phyloP scores from a whole-genome alignment of 164 flowering plant species.

The Malania oleifera region DNA sequence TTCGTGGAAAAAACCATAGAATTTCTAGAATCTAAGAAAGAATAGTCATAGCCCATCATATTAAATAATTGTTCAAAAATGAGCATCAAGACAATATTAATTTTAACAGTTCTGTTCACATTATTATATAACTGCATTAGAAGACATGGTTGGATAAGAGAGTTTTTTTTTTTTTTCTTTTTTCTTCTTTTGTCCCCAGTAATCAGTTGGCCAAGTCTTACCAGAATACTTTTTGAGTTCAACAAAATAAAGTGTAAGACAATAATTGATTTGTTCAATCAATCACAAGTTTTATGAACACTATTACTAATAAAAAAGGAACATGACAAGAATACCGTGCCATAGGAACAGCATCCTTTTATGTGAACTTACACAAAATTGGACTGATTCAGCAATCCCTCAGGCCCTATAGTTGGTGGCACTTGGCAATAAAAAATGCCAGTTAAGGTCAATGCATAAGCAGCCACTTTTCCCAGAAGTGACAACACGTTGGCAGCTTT shows the following conservation, averaged over 20 bases:
- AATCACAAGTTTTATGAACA: not conserved
- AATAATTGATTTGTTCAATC: not conserved
- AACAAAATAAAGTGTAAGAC: not conserved
- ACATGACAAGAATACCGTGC: not conserved
- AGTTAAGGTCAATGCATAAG: constrained; percentile 59
- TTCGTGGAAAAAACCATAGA: no score
- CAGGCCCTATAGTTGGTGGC: constrained; percentile 30
- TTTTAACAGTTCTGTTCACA: no score
- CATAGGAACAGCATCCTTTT: not conserved
- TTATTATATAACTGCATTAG: no score
- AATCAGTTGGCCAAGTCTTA: not conserved
- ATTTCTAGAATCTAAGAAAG: no score
- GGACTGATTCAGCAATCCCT: constrained; percentile 25
- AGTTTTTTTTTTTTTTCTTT: no score
- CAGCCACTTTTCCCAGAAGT: constrained; percentile 61
- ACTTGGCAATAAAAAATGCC: constrained; percentile 71
- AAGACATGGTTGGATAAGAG: no score
- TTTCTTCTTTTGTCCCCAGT: no score
- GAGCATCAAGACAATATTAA: not conserved
- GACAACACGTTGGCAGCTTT: constrained; percentile 62
- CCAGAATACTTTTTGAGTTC: not conserved
- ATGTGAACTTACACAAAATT: constrained; percentile 41
- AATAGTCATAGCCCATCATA: no score
- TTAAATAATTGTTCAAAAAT: no score
- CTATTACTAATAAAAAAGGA: not conserved